phyloP scores from a whole-genome alignment of 495 filamentous ascomycete species.

The Bacidia gigantensis region DNA sequence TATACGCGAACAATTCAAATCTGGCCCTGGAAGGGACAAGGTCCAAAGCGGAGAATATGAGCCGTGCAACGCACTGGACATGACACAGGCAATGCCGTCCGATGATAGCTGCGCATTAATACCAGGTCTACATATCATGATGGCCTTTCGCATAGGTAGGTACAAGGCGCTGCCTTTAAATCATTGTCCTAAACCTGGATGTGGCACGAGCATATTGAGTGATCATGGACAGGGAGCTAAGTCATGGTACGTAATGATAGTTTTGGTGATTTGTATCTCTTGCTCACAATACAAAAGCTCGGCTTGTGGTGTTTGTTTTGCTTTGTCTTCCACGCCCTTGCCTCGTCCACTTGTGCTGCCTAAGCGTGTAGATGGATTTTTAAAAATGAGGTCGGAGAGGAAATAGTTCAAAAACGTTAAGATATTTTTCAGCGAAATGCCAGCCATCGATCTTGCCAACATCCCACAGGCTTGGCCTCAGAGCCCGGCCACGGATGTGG shows the following conservation, averaged over 20 bases:
- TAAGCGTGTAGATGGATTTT: background rate
- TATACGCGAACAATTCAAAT: constrained; percentile 13
- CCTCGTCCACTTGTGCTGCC: constrained; percentile 2
- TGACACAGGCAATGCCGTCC: background rate
- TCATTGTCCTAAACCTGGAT: constrained; percentile 4
- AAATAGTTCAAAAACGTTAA: constrained; percentile 13
- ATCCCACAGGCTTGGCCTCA: background rate
- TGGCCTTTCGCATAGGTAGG: constrained; percentile 11
- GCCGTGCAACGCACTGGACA: constrained; percentile 14
- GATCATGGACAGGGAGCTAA: background rate
- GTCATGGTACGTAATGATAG: constrained; percentile 3
- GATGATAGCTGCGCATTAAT: background rate
- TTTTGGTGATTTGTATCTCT: background rate
- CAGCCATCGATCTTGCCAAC: background rate
- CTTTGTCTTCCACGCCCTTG: background rate
- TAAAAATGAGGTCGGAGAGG: constrained; percentile 8
- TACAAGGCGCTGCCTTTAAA: background rate
- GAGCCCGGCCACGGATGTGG: background rate
- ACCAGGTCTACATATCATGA: constrained; percentile 13
- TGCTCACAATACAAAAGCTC: background rate
- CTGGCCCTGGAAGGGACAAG: constrained; percentile 6
- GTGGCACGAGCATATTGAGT: background rate
- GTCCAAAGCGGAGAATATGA: constrained; percentile 16
- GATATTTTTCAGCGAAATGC: background rate
- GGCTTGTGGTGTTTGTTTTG: constrained; percentile 3